Evolutionary conservation across 2,329 filamentous ascomycete genomes (phyloP).

Genomic region (Aspergillus proliferans): DNA sequence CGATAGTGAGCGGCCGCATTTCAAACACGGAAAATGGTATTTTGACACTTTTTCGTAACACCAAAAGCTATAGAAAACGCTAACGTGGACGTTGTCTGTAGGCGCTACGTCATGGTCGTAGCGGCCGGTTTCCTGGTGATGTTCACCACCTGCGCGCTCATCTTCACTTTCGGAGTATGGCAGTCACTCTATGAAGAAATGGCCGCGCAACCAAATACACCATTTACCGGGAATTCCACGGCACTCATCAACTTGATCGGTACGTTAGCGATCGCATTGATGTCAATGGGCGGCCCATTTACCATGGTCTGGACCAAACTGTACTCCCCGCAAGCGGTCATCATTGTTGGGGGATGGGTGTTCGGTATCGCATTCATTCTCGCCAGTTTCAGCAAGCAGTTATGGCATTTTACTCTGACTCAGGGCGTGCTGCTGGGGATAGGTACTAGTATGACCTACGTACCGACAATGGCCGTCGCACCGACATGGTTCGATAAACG

Average conservation of each 20-base stretch:
- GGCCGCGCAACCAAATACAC: constrained; percentile 17
- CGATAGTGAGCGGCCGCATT: too few species aligned
- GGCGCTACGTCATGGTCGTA: constrained; percentile 8
- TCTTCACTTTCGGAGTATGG: constrained; percentile 39
- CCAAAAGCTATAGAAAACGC: too few species aligned
- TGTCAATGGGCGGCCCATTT: constrained; percentile 34
- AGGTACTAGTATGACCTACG: constrained; percentile 34
- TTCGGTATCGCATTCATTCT: constrained; percentile 30
- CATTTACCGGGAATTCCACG: constrained; percentile 30
- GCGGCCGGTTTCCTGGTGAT: constrained; percentile 23
- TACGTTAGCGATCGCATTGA: constrained; percentile 31
- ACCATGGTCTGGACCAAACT: constrained; percentile 31
- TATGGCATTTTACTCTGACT: constrained; percentile 30
- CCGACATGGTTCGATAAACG: constrained; percentile 35
- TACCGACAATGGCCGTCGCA: constrained; percentile 33
- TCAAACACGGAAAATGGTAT: too few species aligned
- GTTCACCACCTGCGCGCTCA: constrained; percentile 33
- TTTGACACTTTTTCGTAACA: too few species aligned
- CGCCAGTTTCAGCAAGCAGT: constrained; percentile 26
- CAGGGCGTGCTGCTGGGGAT: constrained; percentile 36
- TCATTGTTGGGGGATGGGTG: constrained; percentile 27
- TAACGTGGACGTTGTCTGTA: background rate
- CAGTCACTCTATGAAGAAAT: constrained; percentile 37
- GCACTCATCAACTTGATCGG: constrained; percentile 36
- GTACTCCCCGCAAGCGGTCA: constrained; percentile 27